phyloP scores from a whole-genome alignment of 257 asterid species.

The Striga asiatica region DNA sequence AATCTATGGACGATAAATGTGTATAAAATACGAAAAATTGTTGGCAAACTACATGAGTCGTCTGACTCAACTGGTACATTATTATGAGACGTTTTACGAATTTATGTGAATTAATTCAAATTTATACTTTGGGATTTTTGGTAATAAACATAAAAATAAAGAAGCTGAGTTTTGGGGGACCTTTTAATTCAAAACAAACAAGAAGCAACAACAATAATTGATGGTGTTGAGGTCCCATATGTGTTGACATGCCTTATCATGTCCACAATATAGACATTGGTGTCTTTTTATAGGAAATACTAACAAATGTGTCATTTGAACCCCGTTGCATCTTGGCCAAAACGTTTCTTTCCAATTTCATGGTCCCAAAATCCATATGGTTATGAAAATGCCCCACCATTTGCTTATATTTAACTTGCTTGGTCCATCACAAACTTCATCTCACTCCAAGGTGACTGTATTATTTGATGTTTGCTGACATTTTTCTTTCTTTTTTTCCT shows the following conservation, averaged over 20 bases:
- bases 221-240: slow-evolving; percentile 36
- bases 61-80: too few relatives aligned
- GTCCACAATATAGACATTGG: slow-evolving; percentile 30
- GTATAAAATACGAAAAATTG: too few relatives aligned
- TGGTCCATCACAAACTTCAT: slow-evolving; percentile 21
- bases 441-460: too few relatives aligned
- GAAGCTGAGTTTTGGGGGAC: background rate
- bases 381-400: slow-evolving; percentile 26
- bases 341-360: slow-evolving; percentile 17
- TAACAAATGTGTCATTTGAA: slow-evolving; percentile 31
- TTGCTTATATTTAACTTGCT: slow-evolving; percentile 23
- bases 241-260: slow-evolving; percentile 21
- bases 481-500: background rate
- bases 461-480: background rate
- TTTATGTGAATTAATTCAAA: background rate
- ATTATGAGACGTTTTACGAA: too few relatives aligned
- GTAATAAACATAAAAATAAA: background rate
- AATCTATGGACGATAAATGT: too few relatives aligned
- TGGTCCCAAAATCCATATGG: slow-evolving; percentile 38
- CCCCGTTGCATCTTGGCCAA: slow-evolving; percentile 17
- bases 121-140: background rate
- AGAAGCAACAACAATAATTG: slow-evolving; percentile 25
- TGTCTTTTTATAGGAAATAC: slow-evolving; percentile 28
- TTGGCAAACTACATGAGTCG: too few relatives aligned
- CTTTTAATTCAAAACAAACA: background rate